phyloP scores from a whole-genome alignment of 306 rosid species.

The Pyrus betulifolia region DNA sequence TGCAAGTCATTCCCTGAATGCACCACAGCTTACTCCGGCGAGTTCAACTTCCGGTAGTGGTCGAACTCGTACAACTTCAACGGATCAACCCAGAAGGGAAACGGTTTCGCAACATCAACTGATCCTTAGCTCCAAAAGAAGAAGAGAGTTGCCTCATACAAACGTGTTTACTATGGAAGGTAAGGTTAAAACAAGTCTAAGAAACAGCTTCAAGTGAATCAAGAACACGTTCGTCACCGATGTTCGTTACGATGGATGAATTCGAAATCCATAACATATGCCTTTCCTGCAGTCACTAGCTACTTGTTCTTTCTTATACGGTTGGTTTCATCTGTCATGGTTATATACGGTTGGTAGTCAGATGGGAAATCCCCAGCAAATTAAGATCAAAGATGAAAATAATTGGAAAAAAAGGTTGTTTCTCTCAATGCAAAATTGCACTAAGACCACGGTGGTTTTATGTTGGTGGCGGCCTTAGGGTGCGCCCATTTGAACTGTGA shows the following conservation, averaged over 20 bases:
- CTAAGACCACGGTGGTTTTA: too few relatives aligned
- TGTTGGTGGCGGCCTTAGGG: too few relatives aligned
- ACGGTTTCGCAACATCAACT: slow-evolving; percentile 41
- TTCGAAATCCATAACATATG: background rate
- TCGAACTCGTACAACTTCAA: slow-evolving; percentile 67
- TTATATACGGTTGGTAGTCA: background rate
- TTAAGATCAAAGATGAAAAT: too few relatives aligned
- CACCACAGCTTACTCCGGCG: slow-evolving; percentile 48
- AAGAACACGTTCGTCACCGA: slow-evolving; percentile 59
- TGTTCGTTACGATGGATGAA: slow-evolving; percentile 55
- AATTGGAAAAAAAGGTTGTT: too few relatives aligned
- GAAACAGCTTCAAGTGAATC: slow-evolving; percentile 89
- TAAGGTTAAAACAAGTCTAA: slow-evolving; percentile 61
- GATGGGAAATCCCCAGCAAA: too few relatives aligned
- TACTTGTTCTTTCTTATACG: background rate
- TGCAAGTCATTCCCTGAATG: slow-evolving; percentile 69
- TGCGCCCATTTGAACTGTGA: too few relatives aligned
- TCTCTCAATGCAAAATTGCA: too few relatives aligned
- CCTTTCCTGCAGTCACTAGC: background rate
- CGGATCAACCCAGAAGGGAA: slow-evolving; percentile 54
- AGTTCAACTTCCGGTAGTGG: slow-evolving; percentile 48
- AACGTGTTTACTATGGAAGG: slow-evolving; percentile 61
- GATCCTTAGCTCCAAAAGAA: slow-evolving; percentile 74
- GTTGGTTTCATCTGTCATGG: background rate
- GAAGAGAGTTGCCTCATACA: slow-evolving; percentile 66